Evolutionary conservation across 208 protist species (phyloP).

Genomic region (Jaenimonas drosophilae): DNA sequence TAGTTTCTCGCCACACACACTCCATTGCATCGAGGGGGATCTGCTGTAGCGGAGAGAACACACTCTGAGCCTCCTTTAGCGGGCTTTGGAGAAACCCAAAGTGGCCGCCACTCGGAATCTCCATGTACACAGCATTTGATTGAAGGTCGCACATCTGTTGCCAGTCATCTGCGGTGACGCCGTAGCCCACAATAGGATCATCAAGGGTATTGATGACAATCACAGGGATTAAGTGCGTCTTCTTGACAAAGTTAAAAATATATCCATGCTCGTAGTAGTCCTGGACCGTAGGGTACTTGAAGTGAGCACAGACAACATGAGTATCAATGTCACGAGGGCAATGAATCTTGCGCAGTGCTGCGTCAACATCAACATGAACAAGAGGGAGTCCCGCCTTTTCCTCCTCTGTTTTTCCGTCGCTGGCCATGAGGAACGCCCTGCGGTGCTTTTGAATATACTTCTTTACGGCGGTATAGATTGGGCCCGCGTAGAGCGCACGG

Average conservation of each 20-base stretch:
- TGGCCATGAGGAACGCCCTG: slow-evolving; percentile 1
- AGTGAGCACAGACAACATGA: slow-evolving; percentile 18
- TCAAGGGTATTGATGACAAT: slow-evolving; percentile 10
- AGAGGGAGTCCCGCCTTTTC: slow-evolving; percentile 5
- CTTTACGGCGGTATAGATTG: slow-evolving; percentile 6
- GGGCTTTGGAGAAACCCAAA: slow-evolving; percentile 21
- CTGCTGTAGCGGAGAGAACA: slow-evolving; percentile 2
- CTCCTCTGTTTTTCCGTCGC: slow-evolving; percentile 9
- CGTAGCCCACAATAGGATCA: slow-evolving; percentile 16
- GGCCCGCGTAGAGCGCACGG: slow-evolving; percentile 4
- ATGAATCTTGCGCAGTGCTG: slow-evolving; percentile 4
- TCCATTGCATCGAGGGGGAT: slow-evolving; percentile 5
- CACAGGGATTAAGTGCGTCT: slow-evolving; percentile 4
- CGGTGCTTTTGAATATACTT: slow-evolving; percentile 18
- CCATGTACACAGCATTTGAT: slow-evolving; percentile 15
- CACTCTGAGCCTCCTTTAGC: slow-evolving; percentile 6
- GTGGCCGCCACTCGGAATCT: slow-evolving; percentile 24
- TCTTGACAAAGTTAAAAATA: slow-evolving; percentile 7
- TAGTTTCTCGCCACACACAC: no score
- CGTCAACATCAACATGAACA: slow-evolving; percentile 6
- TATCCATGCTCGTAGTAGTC: slow-evolving; percentile 17
- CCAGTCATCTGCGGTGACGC: slow-evolving; percentile 8
- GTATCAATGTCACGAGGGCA: slow-evolving; percentile 9
- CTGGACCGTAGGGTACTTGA: slow-evolving; percentile 12
- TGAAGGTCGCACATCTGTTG: slow-evolving; percentile 6